Percentiles rank a stretch among this genome's conserved stretches.
Conservation (phyloP, 1,284 basidiomycete genomes). For the Leccinum pseudoinsigne region DNA sequence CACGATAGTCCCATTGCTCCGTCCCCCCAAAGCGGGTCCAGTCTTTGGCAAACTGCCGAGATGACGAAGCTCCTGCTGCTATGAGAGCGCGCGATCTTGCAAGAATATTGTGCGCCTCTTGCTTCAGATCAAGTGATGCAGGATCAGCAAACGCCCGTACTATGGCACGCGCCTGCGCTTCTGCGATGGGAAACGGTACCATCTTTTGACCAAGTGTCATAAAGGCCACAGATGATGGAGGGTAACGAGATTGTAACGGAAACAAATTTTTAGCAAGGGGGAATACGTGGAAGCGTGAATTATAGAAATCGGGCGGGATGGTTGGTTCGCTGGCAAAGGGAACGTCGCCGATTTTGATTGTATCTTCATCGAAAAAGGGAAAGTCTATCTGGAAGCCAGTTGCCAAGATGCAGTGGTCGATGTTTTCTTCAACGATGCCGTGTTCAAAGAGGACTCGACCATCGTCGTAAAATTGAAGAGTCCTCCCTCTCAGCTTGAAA, state of each 20-base stretch:
- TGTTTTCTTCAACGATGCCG: slow-evolving; percentile 48
- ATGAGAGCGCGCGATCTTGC: slow-evolving; percentile 47
- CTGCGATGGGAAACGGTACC: slow-evolving; percentile 63
- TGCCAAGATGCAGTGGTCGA: slow-evolving; percentile 67
- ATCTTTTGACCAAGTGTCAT: slow-evolving; percentile 47
- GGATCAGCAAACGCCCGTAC: slow-evolving; percentile 54
- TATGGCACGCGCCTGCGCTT: slow-evolving; percentile 65
- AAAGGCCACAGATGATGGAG: slow-evolving; percentile 59
- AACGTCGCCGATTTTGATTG: slow-evolving; percentile 33
- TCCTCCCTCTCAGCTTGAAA: slow-evolving; percentile 45
- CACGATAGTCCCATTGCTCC: slow-evolving; percentile 71
- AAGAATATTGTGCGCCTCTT: slow-evolving; percentile 49
- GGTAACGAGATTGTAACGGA: slow-evolving; percentile 47
- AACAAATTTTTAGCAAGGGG: slow-evolving; percentile 59
- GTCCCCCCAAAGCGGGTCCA: slow-evolving; percentile 54
- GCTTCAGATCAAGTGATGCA: slow-evolving; percentile 44
- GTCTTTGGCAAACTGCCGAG: slow-evolving; percentile 43
- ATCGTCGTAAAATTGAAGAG: slow-evolving; percentile 42
- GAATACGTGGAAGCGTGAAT: slow-evolving; percentile 63
- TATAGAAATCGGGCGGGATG: slow-evolving; percentile 54
- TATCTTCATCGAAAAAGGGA: slow-evolving; percentile 51
- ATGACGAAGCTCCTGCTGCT: slow-evolving; percentile 31
- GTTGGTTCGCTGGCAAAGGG: slow-evolving; percentile 41
- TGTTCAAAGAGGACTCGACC: slow-evolving; percentile 61
- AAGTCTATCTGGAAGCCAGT: slow-evolving; percentile 70